A percentile compares a stretch with the other conserved stretches of the same genome.
Conservation (phyloP, 768 basidiomycete species). For the Galerina sulciceps region DNA sequence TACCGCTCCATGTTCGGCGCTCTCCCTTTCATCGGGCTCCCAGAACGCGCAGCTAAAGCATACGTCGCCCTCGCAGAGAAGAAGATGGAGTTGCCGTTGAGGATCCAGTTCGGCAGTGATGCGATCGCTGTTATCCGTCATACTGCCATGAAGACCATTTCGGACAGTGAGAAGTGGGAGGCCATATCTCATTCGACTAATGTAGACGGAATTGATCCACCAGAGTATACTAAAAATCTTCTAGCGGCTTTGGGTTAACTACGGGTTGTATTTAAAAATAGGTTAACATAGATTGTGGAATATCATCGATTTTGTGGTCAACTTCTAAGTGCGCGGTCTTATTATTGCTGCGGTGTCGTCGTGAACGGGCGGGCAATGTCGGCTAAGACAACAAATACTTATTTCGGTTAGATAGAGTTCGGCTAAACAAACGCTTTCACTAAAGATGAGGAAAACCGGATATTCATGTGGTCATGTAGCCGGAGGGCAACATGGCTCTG, state of each 20-base stretch:
- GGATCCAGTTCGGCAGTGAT: constrained; percentile 28
- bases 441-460: too few species aligned
- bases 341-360: too few species aligned
- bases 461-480: too few species aligned
- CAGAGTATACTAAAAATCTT: not conserved
- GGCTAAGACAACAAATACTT: too few species aligned
- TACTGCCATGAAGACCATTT: constrained; percentile 1
- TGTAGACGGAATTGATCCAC: not conserved
- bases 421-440: too few species aligned
- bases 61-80: constrained; percentile 15
- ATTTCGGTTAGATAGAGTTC: too few species aligned
- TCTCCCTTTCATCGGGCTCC: constrained; percentile 16
- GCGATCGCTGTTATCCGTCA: constrained; percentile 17
- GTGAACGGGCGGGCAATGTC: too few species aligned
- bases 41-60: constrained; percentile 22
- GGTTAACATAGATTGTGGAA: too few species aligned
- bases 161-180: constrained; percentile 6
- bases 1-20: constrained; percentile 12
- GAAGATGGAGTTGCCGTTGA: constrained; percentile 20
- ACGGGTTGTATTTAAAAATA: too few species aligned
- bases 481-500: too few species aligned
- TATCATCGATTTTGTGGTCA: too few species aligned
- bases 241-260: not conserved
- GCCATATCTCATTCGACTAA: constrained; percentile 4
- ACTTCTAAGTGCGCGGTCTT: too few species aligned